These are phyloP conservation scores for Candida sanyaensis DNA, from an alignment of 1,139 yeast species.

Conservation along the genomic window DNA sequence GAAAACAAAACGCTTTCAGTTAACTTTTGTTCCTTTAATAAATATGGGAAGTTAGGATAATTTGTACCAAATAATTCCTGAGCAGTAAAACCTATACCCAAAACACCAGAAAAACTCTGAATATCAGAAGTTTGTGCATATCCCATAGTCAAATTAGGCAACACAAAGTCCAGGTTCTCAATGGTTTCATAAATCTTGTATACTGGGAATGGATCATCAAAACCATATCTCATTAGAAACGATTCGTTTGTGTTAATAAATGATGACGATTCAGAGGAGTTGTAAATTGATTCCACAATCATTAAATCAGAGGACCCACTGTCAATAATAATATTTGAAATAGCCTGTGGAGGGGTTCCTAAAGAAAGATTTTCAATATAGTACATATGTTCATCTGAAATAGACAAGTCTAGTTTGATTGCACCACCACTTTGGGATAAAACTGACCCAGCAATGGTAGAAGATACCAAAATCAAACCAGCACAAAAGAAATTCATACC, in stretches of 20 bases:
- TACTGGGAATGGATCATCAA: slow-evolving; percentile 16
- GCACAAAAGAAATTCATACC: background rate
- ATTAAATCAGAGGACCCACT: slow-evolving; percentile 27
- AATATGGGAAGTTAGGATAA: slow-evolving; percentile 17
- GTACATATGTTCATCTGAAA: slow-evolving; percentile 12
- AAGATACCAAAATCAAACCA: background rate
- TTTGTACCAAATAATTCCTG: slow-evolving; percentile 15
- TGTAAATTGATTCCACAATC: slow-evolving; percentile 14
- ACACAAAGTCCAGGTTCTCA: slow-evolving; percentile 2
- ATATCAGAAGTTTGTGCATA: slow-evolving; percentile 7
- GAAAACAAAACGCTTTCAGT: slow-evolving; percentile 17
- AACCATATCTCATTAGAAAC: slow-evolving; percentile 17
- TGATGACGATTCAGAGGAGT: slow-evolving; percentile 13
- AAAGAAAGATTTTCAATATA: slow-evolving; percentile 16
- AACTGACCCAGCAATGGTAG: background rate
- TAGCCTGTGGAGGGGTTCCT: slow-evolving; percentile 20
- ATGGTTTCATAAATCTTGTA: slow-evolving; percentile 16
- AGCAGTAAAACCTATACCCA: slow-evolving; percentile 22
- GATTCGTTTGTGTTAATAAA: slow-evolving; percentile 12
- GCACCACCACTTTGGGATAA: background rate
- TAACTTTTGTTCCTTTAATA: slow-evolving; percentile 17
- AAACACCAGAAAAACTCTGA: slow-evolving; percentile 15
- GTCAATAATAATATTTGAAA: slow-evolving; percentile 19
- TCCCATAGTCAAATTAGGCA: slow-evolving; percentile 10
- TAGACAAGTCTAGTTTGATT: slow-evolving; percentile 1